These are phyloP conservation scores for Seiridium unicorne DNA, from an alignment of 2,329 filamentous ascomycete genomes.

Conservation along the genomic window DNA sequence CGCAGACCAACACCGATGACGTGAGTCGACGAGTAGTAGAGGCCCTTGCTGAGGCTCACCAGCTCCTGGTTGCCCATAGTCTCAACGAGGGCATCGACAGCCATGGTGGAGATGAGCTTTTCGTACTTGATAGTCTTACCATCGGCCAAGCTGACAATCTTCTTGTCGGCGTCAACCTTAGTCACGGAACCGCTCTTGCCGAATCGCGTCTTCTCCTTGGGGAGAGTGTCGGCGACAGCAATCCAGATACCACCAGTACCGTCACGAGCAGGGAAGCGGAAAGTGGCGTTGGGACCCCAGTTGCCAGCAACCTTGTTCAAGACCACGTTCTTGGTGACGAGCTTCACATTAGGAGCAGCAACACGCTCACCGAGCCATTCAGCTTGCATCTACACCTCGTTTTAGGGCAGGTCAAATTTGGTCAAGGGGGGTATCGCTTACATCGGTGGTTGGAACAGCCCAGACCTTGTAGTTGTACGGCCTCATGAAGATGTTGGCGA, in stretches of 20 bases:
- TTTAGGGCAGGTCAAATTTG: conserved; percentile 1
- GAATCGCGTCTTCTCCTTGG: conserved; percentile 87
- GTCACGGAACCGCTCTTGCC: conserved; percentile 81
- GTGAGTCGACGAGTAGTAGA: conserved; percentile 97
- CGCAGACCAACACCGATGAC: conserved; percentile 95
- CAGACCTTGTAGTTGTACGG: conserved; percentile 99
- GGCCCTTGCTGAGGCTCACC: conserved; percentile 77
- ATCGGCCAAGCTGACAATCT: conserved; percentile 78
- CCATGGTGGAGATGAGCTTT: conserved; percentile 95
- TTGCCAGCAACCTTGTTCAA: conserved; percentile 93
- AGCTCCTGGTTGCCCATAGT: conserved; percentile 86
- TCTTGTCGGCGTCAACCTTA: conserved; percentile 83
- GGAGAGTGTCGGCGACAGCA: conserved; percentile 88
- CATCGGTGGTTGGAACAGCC: conserved; percentile 96
- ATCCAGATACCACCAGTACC: conserved; percentile 99
- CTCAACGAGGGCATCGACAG: conserved; percentile 84
- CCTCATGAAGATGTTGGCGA: conserved; percentile 96
- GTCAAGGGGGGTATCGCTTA: conserved; percentile 39
- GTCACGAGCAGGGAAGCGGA: conserved; percentile 94
- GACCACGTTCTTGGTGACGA: conserved; percentile 89
- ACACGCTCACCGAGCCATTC: conserved; percentile 98
- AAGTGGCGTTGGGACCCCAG: conserved; percentile 98
- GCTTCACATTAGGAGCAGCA: conserved; percentile 93
- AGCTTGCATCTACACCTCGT: conserved; percentile 82
- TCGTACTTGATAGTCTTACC: conserved; percentile 88